Evolutionary conservation across 306 rosid species (phyloP).

Genomic region (Rosa multiflora): DNA sequence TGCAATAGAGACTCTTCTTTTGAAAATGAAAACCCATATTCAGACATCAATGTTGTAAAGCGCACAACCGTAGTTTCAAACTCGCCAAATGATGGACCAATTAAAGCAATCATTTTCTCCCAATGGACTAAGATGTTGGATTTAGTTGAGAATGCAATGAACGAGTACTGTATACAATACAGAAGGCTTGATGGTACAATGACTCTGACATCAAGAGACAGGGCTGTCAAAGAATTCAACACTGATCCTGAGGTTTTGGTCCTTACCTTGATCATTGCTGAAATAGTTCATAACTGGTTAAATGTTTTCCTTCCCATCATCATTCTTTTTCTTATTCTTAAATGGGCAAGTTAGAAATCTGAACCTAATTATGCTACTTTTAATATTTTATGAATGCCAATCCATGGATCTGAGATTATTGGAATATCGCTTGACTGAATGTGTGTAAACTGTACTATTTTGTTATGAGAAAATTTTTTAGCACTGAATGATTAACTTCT

Average conservation of each 20-base stretch:
- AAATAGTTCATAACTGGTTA: slow-evolving; percentile 7
- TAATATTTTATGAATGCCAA: not conserved
- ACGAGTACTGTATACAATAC: slow-evolving; percentile 44
- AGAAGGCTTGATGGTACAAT: slow-evolving; percentile 97
- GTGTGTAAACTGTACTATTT: slow-evolving; percentile 13
- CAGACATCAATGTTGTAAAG: slow-evolving; percentile 40
- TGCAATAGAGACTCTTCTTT: slow-evolving; percentile 41
- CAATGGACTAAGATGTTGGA: slow-evolving; percentile 98
- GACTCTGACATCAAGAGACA: slow-evolving; percentile 77
- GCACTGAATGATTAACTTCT: slow-evolving; percentile 15
- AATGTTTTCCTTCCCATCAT: slow-evolving; percentile 11
- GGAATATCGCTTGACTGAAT: slow-evolving; percentile 15
- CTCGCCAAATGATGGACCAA: slow-evolving; percentile 46
- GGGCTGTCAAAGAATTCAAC: slow-evolving; percentile 84
- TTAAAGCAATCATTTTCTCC: slow-evolving; percentile 81
- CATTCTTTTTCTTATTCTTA: slow-evolving; percentile 12
- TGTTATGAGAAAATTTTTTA: slow-evolving; percentile 5
- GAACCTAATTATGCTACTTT: not conserved
- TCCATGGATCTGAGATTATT: slow-evolving; percentile 4
- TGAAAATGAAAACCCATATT: slow-evolving; percentile 34
- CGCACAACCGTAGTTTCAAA: slow-evolving; percentile 48
- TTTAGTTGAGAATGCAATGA: slow-evolving; percentile 66
- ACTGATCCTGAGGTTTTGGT: slow-evolving; percentile 74
- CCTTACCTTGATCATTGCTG: slow-evolving; percentile 26
- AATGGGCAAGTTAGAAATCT: slow-evolving; percentile 4